Evolutionary conservation across 306 rosid genomes (phyloP).

Genomic region (Sechiopsis laciniata): DNA sequence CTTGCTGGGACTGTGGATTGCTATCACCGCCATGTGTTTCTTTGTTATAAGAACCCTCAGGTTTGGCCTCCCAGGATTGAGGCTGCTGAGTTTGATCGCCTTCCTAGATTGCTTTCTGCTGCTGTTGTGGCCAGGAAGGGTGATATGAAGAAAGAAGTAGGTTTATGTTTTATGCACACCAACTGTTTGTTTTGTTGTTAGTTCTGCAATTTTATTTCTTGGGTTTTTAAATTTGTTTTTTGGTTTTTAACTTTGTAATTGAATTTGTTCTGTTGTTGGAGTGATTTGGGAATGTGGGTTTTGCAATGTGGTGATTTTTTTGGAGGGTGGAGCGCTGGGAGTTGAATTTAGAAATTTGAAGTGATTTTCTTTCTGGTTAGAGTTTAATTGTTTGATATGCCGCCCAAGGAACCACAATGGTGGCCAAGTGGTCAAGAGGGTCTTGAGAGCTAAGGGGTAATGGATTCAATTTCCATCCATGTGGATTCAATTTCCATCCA

Average conservation of each 20-base stretch:
- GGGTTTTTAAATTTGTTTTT: background rate
- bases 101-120: conserved; percentile 79
- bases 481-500: too few relatives aligned
- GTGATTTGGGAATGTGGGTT: conserved; percentile 15
- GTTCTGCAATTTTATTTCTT: background rate
- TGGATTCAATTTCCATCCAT: too few relatives aligned
- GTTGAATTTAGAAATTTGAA: background rate
- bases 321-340: background rate
- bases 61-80: conserved; percentile 90
- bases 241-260: background rate
- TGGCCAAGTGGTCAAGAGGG: too few relatives aligned
- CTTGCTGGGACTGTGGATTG: conserved; percentile 77
- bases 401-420: too few relatives aligned
- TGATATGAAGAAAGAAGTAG: conserved; percentile 71
- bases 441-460: too few relatives aligned
- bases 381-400: background rate
- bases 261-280: background rate
- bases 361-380: background rate
- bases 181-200: conserved; percentile 9
- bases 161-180: background rate
- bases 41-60: conserved; percentile 79
- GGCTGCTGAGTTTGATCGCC: conserved; percentile 93
- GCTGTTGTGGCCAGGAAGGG: conserved; percentile 65
- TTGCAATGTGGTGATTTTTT: conserved; percentile 9
- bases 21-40: conserved; percentile 68